Evolutionary conservation across 306 rosid species (phyloP), one percentile per base, ranked within the genome.

Genomic region (Glycine latifolia): DNA sequence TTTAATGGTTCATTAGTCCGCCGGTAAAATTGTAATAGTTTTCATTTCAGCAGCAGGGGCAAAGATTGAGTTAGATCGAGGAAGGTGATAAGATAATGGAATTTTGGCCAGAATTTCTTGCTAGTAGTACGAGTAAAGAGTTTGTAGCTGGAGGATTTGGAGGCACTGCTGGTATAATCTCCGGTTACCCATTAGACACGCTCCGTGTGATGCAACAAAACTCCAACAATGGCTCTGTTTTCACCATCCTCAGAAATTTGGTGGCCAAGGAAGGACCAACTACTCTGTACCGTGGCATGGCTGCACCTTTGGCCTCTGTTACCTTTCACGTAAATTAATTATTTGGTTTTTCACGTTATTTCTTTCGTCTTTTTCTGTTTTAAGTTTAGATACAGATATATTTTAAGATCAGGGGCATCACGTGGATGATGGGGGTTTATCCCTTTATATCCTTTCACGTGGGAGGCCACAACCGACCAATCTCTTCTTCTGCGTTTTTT

Each of bases 121-220:
- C 94, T n/a, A 86, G 43, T 66, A 91, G 89, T 79, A 89, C 94
- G 86, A 97, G 97, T 0, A 91, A 73, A 84, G 99, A 95, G 46
- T 95, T 95, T 85, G 95, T 95, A 7, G 99, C 97, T 0, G 97
- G 97, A 16, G 97, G 99, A 0, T 87, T 87, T 71, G 97, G 99
- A 47, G 99, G 99, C 54, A 80, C 88, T 55, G 99, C 99, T 26
- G 98, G 98, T 37, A 47, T 95, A 4, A 20, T 71, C 17, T 71
- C 75, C 0, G 77, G 77, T 14, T 52, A 80, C 4, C 84, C 84
- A 2, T 50, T 80, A 49, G 84, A 80, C 71, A 80, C 84, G 0
- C 56, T 80, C 8, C 84, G 84, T 11, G 73, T 72, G 6, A 61
- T 72, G 37, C 84, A 80, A 52, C 84, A 80, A 2, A 66, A 41